A percentile compares a stretch with the other conserved stretches of the same genome.
phyloP scores from a whole-genome alignment of 768 basidiomycete genomes.

The Mrakia gelida region DNA sequence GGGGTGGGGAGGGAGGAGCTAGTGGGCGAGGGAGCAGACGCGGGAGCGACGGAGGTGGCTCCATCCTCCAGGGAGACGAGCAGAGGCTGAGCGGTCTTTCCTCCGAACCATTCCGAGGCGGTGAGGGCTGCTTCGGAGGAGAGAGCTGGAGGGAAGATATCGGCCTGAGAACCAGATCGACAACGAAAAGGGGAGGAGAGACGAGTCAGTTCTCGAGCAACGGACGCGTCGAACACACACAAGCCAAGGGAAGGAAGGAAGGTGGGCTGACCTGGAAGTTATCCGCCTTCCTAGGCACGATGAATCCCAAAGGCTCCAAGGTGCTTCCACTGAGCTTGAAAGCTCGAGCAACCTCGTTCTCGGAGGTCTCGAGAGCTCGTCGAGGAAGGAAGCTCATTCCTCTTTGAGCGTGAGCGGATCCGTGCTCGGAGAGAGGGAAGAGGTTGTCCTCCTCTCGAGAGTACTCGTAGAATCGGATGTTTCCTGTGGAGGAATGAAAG shows the following conservation, averaged over 20 bases:
- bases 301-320: constrained; percentile 89
- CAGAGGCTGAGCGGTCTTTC: constrained; percentile 72
- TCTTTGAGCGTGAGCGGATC: constrained; percentile 55
- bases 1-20: constrained; percentile 31
- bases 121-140: constrained; percentile 73
- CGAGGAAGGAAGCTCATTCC: constrained; percentile 96
- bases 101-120: constrained; percentile 78
- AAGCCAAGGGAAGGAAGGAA: no score
- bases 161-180: background rate
- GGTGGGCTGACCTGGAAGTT: constrained; percentile 46
- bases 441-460: constrained; percentile 67
- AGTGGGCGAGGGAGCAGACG: constrained; percentile 39
- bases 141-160: constrained; percentile 85
- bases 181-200: background rate
- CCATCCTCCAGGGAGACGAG: constrained; percentile 76
- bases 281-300: constrained; percentile 77
- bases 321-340: constrained; percentile 73
- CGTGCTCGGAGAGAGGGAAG: constrained; percentile 66
- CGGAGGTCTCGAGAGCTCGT: constrained; percentile 76
- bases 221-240: no score
- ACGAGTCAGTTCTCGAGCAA: background rate
- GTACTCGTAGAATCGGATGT: constrained; percentile 93
- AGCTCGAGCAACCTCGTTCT: constrained; percentile 91
- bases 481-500: constrained; percentile 63
- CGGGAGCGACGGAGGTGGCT: constrained; percentile 39